These are phyloP conservation scores for Obelidium mucronatum DNA, from an alignment of 192 early-diverging fungal genomes.

Conservation along the genomic window DNA sequence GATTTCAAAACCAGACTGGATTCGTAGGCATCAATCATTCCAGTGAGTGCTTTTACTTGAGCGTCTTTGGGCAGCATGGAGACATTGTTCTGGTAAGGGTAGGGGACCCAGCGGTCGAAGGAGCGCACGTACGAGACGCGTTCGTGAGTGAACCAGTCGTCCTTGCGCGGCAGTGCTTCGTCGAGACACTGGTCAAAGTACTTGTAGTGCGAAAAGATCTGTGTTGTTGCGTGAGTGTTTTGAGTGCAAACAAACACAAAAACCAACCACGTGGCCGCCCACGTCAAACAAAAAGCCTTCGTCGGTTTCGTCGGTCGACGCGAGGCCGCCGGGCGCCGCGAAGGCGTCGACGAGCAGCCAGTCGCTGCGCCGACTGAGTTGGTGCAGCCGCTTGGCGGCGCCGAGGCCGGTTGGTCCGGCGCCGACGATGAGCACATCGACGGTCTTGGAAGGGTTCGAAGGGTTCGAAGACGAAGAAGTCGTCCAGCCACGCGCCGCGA, in stretches of 20 bases:
- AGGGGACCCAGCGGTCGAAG: constrained; percentile 41
- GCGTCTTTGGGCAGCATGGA: constrained; percentile 45
- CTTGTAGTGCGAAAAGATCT: constrained; percentile 49
- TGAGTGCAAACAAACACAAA: not conserved
- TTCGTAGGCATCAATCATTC: constrained; percentile 43
- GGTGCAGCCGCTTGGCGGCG: constrained; percentile 41
- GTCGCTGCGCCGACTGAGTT: constrained; percentile 25
- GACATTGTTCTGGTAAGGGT: constrained; percentile 51
- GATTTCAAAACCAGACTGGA: constrained; percentile 1
- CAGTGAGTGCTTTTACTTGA: constrained; percentile 37
- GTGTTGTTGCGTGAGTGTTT: not conserved
- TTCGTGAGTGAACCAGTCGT: constrained; percentile 46
- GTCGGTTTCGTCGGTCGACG: constrained; percentile 43
- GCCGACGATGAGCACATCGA: constrained; percentile 47
- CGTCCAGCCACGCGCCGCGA: not conserved
- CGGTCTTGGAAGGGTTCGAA: not conserved
- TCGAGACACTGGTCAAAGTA: constrained; percentile 44
- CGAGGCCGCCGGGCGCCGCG: constrained; percentile 40
- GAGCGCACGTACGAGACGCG: constrained; percentile 47
- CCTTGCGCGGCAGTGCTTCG: constrained; percentile 37
- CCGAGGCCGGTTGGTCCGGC: constrained; percentile 48
- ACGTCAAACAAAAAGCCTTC: constrained; percentile 49
- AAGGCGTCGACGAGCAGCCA: constrained; percentile 42
- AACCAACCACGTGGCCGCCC: constrained; percentile 41
- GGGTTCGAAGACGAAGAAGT: not conserved